Base-by-base conservation (phyloP, 75 land plant genomes). In the Pinus taeda region DNA sequence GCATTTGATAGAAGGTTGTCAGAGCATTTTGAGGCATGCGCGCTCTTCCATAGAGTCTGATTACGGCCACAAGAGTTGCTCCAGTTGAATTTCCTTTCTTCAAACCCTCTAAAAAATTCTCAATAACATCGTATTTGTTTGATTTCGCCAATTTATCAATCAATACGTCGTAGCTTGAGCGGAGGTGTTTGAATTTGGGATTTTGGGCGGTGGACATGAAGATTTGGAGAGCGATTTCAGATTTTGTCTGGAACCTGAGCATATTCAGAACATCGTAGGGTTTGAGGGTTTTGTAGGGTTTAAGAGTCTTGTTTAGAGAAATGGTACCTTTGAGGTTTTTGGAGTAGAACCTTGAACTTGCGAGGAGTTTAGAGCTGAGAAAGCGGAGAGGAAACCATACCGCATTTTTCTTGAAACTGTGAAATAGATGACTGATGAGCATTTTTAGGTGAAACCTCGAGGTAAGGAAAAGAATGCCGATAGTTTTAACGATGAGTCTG, bases 21-120 rank as follows among this genome's bases (percentile, higher is more conserved):
- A 69, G 22, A 37, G 55, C 72, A 6, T 42, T 42, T 69, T 69
- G 49, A 8, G 72, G 72, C 72, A 69, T 69, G 45, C 36, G n/a
- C n/a, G 72, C 72, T 22, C 72, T 42, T 39, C 72, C 72, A 69
- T 69, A 69, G 12, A 69, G 72, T 45, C 72, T 69, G 72, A 69
- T 69, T 3, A 69, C 55, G 55, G 36, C 72, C n/a, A 69, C 49
- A 49, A 49, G 55, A 36, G 42, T 37, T 39, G 9, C 33, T 37
- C 72, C 72, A 9, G 21, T 42, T 7, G 39, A 39, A 9, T 37
- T 69, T 69, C 72, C 42, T 12, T 22, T 65, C 39, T 39, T 69
- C 42, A 37, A 39, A 42, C 72, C 72, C 42, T 69, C 72, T 45
- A 69, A n/a, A n/a, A 69, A 22, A 0, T 9, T 69, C 72, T 39